A percentile compares a stretch with the other conserved stretches of the same genome.
phyloP scores from a whole-genome alignment of 306 rosid species.

The Medicago lupulina region DNA sequence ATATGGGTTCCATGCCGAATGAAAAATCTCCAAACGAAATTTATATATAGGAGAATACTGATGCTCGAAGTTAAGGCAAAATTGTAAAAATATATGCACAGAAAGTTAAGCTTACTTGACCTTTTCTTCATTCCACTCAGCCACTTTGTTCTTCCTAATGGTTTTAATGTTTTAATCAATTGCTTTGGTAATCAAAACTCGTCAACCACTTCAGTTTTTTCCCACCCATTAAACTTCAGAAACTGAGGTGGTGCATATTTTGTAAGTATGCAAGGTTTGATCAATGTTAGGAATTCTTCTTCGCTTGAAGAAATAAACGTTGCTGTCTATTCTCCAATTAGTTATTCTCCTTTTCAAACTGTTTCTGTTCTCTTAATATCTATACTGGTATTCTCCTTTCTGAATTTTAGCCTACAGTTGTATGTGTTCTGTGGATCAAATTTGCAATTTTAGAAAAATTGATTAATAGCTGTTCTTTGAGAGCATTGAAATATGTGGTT shows the following conservation, averaged over 20 bases:
- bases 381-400: neutral
- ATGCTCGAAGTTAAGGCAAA: neutral
- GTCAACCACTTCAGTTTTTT: neutral
- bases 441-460: neutral
- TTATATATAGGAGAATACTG: neutral
- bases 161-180: too few relatives aligned
- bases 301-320: neutral
- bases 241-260: neutral
- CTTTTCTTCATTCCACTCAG: neutral
- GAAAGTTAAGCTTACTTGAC: neutral
- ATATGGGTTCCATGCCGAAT: too few relatives aligned
- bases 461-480: neutral
- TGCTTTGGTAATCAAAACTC: neutral
- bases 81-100: neutral
- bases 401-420: neutral
- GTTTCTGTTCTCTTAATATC: neutral
- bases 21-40: too few relatives aligned
- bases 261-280: neutral
- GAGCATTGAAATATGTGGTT: neutral
- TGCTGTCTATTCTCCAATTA: neutral
- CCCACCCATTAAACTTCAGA: neutral
- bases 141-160: neutral
- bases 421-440: neutral
- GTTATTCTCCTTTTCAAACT: neutral
- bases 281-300: neutral